Evolutionary conservation across 768 basidiomycete species (phyloP).

Genomic region (Mycena venus): DNA sequence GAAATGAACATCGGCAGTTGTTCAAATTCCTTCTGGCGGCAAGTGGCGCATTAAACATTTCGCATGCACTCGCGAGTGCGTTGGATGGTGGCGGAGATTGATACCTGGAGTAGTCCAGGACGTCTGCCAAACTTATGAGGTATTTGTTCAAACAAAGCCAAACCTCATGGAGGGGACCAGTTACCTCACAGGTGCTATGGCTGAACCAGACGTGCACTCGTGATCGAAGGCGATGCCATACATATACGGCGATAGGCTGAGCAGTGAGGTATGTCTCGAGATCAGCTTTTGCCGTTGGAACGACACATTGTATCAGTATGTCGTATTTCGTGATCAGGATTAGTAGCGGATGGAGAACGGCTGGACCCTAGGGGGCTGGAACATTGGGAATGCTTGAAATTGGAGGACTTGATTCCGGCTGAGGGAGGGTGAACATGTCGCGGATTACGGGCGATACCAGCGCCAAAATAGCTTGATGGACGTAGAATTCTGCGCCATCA

Average conservation of each 20-base stretch:
- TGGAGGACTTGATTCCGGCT: background rate
- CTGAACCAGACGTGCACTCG: background rate
- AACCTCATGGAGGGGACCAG: background rate
- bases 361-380: background rate
- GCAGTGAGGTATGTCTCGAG: background rate
- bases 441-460: background rate
- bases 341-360: background rate
- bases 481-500: background rate
- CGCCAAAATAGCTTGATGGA: background rate
- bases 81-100: background rate
- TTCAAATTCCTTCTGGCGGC: background rate
- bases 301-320: background rate
- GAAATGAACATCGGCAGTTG: background rate
- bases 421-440: background rate
- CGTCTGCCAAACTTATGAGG: background rate
- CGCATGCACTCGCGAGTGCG: background rate
- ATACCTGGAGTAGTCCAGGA: background rate
- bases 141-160: conserved; percentile 6
- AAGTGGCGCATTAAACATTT: background rate
- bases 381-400: too few species aligned
- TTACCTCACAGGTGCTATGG: background rate
- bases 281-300: background rate
- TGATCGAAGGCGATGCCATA: background rate
- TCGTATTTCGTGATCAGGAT: background rate
- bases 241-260: background rate